These are phyloP conservation scores for Cyberlindnera misumaiensis DNA, from an alignment of 805 yeast genomes.

Conservation along the genomic window DNA sequence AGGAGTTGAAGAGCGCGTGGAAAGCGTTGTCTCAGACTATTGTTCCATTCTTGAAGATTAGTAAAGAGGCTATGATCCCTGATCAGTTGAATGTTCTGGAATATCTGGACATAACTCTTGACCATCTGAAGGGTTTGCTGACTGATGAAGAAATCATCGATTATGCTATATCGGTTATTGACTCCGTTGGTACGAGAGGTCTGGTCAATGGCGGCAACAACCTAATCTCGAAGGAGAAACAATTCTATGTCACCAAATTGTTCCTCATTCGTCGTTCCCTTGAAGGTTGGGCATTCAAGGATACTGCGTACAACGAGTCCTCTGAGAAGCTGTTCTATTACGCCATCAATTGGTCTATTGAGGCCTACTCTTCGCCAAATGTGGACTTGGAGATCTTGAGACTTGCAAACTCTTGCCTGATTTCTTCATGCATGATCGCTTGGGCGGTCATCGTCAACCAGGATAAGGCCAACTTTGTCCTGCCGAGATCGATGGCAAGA, in stretches of 20 bases:
- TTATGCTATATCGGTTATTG: conserved; percentile 39
- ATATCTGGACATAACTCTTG: conserved; percentile 48
- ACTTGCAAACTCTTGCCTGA: conserved; percentile 52
- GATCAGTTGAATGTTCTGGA: conserved; percentile 64
- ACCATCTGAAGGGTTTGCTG: conserved; percentile 33
- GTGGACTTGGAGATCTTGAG: conserved; percentile 54
- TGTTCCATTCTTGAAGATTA: conserved; percentile 39
- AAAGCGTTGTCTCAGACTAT: conserved; percentile 27
- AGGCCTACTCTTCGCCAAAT: conserved; percentile 37
- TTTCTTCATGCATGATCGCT: conserved; percentile 38
- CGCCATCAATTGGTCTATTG: conserved; percentile 50
- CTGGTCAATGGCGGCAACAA: conserved; percentile 19
- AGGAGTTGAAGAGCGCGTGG: conserved; percentile 24
- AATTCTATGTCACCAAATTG: conserved; percentile 55
- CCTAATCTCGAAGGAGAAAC: conserved; percentile 30
- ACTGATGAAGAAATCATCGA: conserved; percentile 34
- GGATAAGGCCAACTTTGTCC: conserved; percentile 26
- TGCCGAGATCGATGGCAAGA: conserved; percentile 44
- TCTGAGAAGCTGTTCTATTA: conserved; percentile 40
- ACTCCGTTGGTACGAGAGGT: conserved; percentile 52
- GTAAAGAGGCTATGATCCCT: conserved; percentile 39
- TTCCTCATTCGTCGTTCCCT: conserved; percentile 52
- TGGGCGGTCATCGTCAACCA: conserved; percentile 30
- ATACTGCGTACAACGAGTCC: conserved; percentile 25
- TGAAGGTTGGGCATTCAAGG: conserved; percentile 27